Base-by-base conservation (phyloP, 441 rosid genomes). In the Syzygium malaccense region DNA sequence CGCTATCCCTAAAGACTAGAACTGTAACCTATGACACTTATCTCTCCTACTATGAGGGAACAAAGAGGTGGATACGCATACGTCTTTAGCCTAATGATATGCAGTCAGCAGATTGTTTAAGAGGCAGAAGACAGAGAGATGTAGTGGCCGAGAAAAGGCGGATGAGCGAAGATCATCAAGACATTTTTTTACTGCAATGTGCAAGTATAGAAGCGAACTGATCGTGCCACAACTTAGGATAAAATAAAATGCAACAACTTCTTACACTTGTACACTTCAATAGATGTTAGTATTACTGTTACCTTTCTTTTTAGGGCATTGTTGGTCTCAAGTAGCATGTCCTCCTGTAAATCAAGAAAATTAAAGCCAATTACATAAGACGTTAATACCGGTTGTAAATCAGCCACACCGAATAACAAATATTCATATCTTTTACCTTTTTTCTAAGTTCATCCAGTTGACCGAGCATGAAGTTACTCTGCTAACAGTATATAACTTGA, bases 361-460 rank as follows among this genome's bases (percentile, higher is more conserved):
- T 57, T 6, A 28, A 28, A 85, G 84, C 28, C 55, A 51, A 75
- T 75, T 20, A 75, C n/a, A 45, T 5, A 23, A n/a, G n/a, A 37
- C 5, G 28, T 71, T 41, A 14, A 71, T 20, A 37, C 51, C 48
- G 5, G n/a, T 75, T 41, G 51, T 25, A 4, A 41, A 75, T 75
- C n/a, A 17, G 49, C 49, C 17, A 37, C 51, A 37, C 51, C 2
- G 10, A 41, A 75, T 23, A 37, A 41, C n/a, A 7, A 11, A 11
- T 75, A 75, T 37, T 37, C 48, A 37, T 37, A 20, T 18, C 83
- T 41, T 87, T 17, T 91, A 94, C 96, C 96, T 93, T 93, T 79
- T 86, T 91, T 89, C 88, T 92, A 84, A 95, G 95, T 66, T 95
- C 96, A 68, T 93, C 89, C 57, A 95, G 90, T 91, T 92, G 94